phyloP scores from a whole-genome alignment of 805 yeast species.

The Kodamaea neixiangensis region DNA sequence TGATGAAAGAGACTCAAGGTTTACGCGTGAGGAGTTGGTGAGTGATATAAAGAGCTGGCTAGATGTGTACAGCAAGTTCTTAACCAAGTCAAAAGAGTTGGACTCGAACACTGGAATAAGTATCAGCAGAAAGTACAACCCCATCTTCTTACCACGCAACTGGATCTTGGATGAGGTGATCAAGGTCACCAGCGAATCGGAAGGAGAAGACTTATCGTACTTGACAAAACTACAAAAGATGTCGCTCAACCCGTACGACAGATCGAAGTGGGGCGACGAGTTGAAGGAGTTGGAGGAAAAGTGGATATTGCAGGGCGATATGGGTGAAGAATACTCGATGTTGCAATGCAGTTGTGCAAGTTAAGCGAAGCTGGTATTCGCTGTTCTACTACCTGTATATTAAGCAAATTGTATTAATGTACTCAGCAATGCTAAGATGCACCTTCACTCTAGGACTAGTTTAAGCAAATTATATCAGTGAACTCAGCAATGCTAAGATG shows the following conservation, averaged over 20 bases:
- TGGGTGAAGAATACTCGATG: conserved; percentile 57
- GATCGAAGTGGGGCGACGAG: conserved; percentile 65
- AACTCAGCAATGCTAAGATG: too few species aligned
- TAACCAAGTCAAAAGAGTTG: conserved; percentile 37
- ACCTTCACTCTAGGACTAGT: background rate
- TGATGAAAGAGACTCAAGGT: conserved; percentile 20
- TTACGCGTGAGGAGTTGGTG: conserved; percentile 40
- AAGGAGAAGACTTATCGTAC: conserved; percentile 47
- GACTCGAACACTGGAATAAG: conserved; percentile 22
- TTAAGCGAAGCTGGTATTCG: conserved; percentile 12
- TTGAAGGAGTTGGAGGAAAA: conserved; percentile 56
- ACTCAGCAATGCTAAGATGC: background rate
- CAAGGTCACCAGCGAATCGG: conserved; percentile 51
- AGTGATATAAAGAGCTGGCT: conserved; percentile 55
- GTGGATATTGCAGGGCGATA: conserved; percentile 55
- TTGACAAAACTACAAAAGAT: conserved; percentile 66
- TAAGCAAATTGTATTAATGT: too few species aligned
- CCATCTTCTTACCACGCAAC: conserved; percentile 77
- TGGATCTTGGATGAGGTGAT: conserved; percentile 89
- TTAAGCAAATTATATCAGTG: too few species aligned
- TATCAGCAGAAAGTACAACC: conserved; percentile 58
- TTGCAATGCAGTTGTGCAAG: conserved; percentile 74
- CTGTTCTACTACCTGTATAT: background rate
- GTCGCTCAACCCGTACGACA: conserved; percentile 76
- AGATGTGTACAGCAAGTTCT: conserved; percentile 44